phyloP scores from a whole-genome alignment of 352 stramenopile species.

The Peronosclerospora sorghi region DNA sequence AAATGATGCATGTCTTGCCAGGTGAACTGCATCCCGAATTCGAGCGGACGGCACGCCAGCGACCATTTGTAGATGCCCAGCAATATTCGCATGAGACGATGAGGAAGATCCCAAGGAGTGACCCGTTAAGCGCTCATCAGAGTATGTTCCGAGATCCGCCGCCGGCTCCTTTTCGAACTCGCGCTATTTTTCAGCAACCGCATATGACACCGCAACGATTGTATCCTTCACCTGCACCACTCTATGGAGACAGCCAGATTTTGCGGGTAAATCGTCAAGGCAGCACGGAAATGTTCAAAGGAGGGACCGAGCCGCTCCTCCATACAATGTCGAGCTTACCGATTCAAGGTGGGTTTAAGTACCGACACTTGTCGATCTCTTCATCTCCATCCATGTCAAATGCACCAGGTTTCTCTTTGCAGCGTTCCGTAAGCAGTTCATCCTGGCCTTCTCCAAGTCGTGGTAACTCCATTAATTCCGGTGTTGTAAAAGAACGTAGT shows the following conservation, averaged over 20 bases:
- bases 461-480: not conserved
- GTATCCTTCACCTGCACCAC: constrained; percentile 1
- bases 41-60: constrained; percentile 27
- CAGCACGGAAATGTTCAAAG: constrained; percentile 38
- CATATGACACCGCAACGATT: constrained; percentile 2
- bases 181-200: not conserved
- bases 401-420: constrained; percentile 4
- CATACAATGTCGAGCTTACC: not conserved
- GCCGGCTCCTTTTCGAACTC: constrained; percentile 7
- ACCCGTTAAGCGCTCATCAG: constrained; percentile 9
- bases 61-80: constrained; percentile 8
- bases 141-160: constrained; percentile 14
- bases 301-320: constrained; percentile 3
- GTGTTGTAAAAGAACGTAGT: constrained; percentile 3
- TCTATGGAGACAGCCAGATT: constrained; percentile 47
- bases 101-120: constrained; percentile 10
- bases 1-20: constrained; percentile 10
- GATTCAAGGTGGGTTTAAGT: constrained; percentile 30
- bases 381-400: constrained; percentile 1
- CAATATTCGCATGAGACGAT: constrained; percentile 19
- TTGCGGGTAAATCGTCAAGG: constrained; percentile 64
- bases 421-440: constrained; percentile 7
- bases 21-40: constrained; percentile 11
- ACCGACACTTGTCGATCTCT: constrained; percentile 21
- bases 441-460: constrained; percentile 1